phyloP scores from a whole-genome alignment of 805 yeast species.

The Candida ascalaphidarum region DNA sequence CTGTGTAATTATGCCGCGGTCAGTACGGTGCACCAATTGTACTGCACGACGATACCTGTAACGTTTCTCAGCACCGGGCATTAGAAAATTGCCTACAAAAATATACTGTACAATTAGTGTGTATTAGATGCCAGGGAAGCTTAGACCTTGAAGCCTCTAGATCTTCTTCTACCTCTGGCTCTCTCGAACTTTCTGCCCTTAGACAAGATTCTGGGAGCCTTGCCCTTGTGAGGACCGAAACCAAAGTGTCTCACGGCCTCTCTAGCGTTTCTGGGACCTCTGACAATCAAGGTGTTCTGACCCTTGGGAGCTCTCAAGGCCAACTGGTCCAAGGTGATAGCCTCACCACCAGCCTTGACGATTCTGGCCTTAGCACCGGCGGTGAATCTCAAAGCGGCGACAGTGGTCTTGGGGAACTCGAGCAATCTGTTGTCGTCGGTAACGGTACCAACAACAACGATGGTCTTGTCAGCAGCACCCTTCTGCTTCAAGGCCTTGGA shows the following conservation, averaged over 20 bases:
- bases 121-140: no score
- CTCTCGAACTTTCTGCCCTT: conserved; percentile 99
- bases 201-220: conserved; percentile 97
- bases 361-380: conserved; percentile 98
- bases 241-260: conserved; percentile 99
- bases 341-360: conserved; percentile 98
- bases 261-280: conserved; percentile 99
- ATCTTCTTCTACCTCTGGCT: conserved; percentile 99
- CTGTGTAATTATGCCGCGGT: no score
- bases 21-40: no score
- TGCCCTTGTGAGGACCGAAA: conserved; percentile 98
- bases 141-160: conserved; percentile 99
- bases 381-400: conserved; percentile 99
- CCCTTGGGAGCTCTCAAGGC: conserved; percentile 99
- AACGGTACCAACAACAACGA: conserved; percentile 98
- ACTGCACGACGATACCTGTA: no score
- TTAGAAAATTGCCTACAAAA: no score
- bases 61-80: no score
- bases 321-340: conserved; percentile 97
- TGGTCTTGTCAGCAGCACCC: conserved; percentile 84
- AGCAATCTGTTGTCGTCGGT: conserved; percentile 95
- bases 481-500: conserved; percentile 71
- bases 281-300: conserved; percentile 92
- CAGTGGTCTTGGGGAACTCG: conserved; percentile 92
- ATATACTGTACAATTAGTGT: no score